These are phyloP conservation scores for Kazachstania martiniae DNA, from an alignment of 805 yeast genomes.

Conservation along the genomic window DNA sequence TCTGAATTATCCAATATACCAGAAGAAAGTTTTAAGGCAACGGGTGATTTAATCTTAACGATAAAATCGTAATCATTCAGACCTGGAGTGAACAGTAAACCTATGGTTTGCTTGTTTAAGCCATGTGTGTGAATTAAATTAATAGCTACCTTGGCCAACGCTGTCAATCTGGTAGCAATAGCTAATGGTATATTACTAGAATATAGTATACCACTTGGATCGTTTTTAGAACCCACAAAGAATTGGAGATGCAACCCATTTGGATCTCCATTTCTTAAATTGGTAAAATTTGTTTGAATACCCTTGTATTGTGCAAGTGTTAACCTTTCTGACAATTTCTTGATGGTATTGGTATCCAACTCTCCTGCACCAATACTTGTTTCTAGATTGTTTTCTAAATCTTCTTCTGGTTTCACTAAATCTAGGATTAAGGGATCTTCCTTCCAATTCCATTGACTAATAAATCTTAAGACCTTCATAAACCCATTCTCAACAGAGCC, in stretches of 20 bases:
- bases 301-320: slow-evolving; percentile 50
- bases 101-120: slow-evolving; percentile 32
- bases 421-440: slow-evolving; percentile 79
- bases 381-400: slow-evolving; percentile 26
- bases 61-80: slow-evolving; percentile 76
- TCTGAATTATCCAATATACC: slow-evolving; percentile 47
- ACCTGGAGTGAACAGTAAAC: slow-evolving; percentile 67
- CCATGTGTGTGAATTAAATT: slow-evolving; percentile 41
- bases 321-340: slow-evolving; percentile 48
- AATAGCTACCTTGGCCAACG: slow-evolving; percentile 68
- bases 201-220: slow-evolving; percentile 82
- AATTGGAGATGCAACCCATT: slow-evolving; percentile 67
- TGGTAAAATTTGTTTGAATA: slow-evolving; percentile 54
- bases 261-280: slow-evolving; percentile 69
- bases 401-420: slow-evolving; percentile 41
- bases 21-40: slow-evolving; percentile 34
- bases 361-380: slow-evolving; percentile 22
- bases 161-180: slow-evolving; percentile 79
- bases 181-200: slow-evolving; percentile 56
- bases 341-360: slow-evolving; percentile 27
- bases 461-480: slow-evolving; percentile 54
- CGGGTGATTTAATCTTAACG: slow-evolving; percentile 42
- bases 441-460: slow-evolving; percentile 90
- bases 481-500: slow-evolving; percentile 74
- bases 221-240: slow-evolving; percentile 74